Evolutionary conservation across 2,329 filamentous ascomycete species (phyloP), one percentile per base, ranked within the genome.

Genomic region (Pyrenophora graminea): DNA sequence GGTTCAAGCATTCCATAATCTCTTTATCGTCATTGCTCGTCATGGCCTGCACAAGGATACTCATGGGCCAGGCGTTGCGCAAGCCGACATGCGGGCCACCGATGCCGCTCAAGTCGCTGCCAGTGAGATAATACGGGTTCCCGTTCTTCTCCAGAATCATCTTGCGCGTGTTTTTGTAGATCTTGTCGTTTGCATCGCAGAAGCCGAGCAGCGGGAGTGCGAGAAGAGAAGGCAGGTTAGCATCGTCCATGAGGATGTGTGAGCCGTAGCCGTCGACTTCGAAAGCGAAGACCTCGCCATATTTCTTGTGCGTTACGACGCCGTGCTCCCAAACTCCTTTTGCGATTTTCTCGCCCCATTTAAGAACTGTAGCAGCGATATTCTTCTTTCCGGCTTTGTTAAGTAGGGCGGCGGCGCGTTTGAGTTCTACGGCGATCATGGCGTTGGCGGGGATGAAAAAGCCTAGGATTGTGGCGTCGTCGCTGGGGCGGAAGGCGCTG

Each of bases 31-130:
- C 81, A 43, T 93, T 82, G 5, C 86, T 88, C 0, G 94, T 99
- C 82, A 94, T 91, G 2, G 90, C 91, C 74, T 97, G 92, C 17
- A 97, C 84, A 7, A 99, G 80, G 56, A 97, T 77, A 70, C 90
- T 94, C 91, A 99, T 97, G 0, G 94, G 94, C 94, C 94, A 99
- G 6, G 93, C 94, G 61, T 96, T 90, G 63, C 84, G 79, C n/a
- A 96, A 77, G 0, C 94, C 94, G 60, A 97, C 88, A 59, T 87
- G 85, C 27, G 85, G 85, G 2, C 91, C 94, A 63, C 94, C 94
- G 62, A 99, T 96, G 6, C 94, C 94, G 41, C 84, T 82, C 67
- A 99, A 96, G 0, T 83, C 85, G 13, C 76, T 77, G 2, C 94
- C 94, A 21, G 80, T 80, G 6, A 99, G 80, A 69, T 86, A 97